Percentiles rank a stretch among this genome's conserved stretches.
phyloP scores from a whole-genome alignment of 2,329 filamentous ascomycete species.

The Trichocomaceae sp. region DNA sequence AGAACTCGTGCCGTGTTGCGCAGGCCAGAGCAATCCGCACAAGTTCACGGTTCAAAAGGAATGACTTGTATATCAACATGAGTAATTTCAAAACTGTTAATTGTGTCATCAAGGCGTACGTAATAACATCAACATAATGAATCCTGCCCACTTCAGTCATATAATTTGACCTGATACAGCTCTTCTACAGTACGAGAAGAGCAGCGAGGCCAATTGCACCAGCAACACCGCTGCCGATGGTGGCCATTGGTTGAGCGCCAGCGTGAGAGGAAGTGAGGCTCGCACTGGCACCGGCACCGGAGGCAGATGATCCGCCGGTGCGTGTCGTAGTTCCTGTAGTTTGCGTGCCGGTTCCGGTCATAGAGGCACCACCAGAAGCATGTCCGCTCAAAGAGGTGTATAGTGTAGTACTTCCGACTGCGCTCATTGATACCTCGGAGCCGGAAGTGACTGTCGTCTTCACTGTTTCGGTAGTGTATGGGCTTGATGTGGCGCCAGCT shows the following conservation, averaged over 20 bases:
- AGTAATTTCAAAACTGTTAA: slow-evolving; percentile 7
- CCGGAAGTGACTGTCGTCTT: slow-evolving; percentile 15
- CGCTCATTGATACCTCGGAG: slow-evolving; percentile 13
- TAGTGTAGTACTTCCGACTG: slow-evolving; percentile 21
- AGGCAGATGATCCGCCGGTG: slow-evolving; percentile 15
- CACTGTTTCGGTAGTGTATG: slow-evolving; percentile 12
- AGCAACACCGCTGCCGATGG: slow-evolving; percentile 26
- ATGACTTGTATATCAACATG: slow-evolving; percentile 3
- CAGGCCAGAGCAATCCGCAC: neutral
- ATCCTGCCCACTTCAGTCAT: neutral
- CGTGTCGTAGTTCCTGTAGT: slow-evolving; percentile 12
- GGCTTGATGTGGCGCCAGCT: slow-evolving; percentile 18
- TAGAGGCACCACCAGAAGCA: neutral
- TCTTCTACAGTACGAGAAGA: slow-evolving; percentile 34
- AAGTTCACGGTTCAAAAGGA: slow-evolving; percentile 4
- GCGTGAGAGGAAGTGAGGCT: slow-evolving; percentile 15
- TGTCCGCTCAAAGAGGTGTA: slow-evolving; percentile 15
- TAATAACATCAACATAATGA: neutral
- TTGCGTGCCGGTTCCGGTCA: neutral
- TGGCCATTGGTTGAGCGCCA: slow-evolving; percentile 27
- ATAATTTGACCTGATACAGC: neutral
- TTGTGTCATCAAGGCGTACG: slow-evolving; percentile 11
- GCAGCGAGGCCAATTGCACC: slow-evolving; percentile 39
- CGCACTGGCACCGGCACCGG: slow-evolving; percentile 16
- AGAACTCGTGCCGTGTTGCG: neutral